phyloP scores from a whole-genome alignment of 2,329 filamentous ascomycete species.

The Berkeleyomyces basicola region DNA sequence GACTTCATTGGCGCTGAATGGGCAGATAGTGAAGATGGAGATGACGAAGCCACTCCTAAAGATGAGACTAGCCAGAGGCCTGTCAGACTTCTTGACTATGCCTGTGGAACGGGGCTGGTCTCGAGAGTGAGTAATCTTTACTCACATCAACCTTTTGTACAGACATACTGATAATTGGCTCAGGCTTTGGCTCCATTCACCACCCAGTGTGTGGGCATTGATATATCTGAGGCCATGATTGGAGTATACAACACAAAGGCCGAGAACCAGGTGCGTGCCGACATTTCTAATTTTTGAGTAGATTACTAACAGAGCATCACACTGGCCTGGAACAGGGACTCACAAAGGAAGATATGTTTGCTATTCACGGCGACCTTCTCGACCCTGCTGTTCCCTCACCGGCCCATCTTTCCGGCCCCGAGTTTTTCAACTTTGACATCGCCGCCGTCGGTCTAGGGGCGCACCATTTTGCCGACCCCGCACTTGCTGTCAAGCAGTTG shows the following conservation, averaged over 20 bases:
- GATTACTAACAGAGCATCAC: not conserved
- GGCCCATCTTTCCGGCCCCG: constrained; percentile 37
- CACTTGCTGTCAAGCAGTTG: constrained; percentile 39
- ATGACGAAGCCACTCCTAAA: not conserved
- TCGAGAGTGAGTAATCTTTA: constrained; percentile 34
- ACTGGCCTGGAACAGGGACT: constrained; percentile 27
- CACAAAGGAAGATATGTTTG: constrained; percentile 34
- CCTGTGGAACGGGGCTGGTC: constrained; percentile 53
- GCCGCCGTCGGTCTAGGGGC: constrained; percentile 45
- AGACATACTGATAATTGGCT: not conserved
- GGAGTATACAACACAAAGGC: constrained; percentile 46
- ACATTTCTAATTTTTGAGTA: not conserved
- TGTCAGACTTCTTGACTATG: constrained; percentile 53
- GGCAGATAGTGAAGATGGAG: constrained; percentile 25
- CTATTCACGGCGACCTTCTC: constrained; percentile 41
- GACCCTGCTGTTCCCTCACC: constrained; percentile 30
- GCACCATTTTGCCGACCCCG: constrained; percentile 52
- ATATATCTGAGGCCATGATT: constrained; percentile 57
- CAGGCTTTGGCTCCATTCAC: constrained; percentile 45
- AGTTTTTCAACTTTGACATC: constrained; percentile 55
- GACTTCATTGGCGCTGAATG: constrained; percentile 48
- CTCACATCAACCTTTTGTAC: not conserved
- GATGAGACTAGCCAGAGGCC: constrained; percentile 15
- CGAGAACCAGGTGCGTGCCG: constrained; percentile 30
- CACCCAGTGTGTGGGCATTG: constrained; percentile 48